Percentiles rank a stretch among this genome's conserved stretches.
Conservation (phyloP, 2,329 filamentous ascomycete genomes). For the Bertia moriformis region DNA sequence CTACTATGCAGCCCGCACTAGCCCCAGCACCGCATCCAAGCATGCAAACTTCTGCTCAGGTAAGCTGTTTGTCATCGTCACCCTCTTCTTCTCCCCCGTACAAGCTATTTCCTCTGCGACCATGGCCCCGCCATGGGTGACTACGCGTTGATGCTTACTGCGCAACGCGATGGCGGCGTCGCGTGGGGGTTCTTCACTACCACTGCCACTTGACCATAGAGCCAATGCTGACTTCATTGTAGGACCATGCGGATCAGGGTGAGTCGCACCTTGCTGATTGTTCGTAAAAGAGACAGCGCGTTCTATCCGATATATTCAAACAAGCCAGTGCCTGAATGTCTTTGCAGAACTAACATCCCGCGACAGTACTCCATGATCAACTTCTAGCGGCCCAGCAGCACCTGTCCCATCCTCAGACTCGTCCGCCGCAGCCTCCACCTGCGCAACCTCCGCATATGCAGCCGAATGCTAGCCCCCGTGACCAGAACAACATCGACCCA, state of each 20-base stretch:
- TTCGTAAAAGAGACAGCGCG: background rate
- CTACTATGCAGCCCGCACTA: conserved; percentile 26
- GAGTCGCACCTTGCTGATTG: conserved; percentile 1
- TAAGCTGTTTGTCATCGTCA: conserved; percentile 24
- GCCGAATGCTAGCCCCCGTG: conserved; percentile 23
- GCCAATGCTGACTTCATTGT: conserved; percentile 1
- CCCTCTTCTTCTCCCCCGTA: background rate
- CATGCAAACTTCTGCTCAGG: conserved; percentile 33
- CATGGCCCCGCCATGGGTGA: too few relatives aligned
- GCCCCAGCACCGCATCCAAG: conserved; percentile 29
- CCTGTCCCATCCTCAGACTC: conserved; percentile 22
- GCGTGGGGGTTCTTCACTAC: background rate
- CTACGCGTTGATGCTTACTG: too few relatives aligned
- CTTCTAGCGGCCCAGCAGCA: conserved; percentile 44
- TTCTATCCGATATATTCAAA: background rate
- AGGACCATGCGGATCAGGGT: conserved; percentile 1
- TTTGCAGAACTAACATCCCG: conserved; percentile 2
- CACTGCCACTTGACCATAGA: background rate
- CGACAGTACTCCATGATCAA: conserved; percentile 1
- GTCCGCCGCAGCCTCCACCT: conserved; percentile 8
- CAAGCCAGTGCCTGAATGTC: background rate
- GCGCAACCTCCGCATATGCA: conserved; percentile 23
- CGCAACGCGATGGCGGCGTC: background rate
- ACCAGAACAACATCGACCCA: conserved; percentile 40
- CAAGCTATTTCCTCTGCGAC: too few relatives aligned